Evolutionary conservation across 306 rosid genomes (phyloP), one percentile per base, ranked within the genome.

Genomic region (Vicia faba): DNA sequence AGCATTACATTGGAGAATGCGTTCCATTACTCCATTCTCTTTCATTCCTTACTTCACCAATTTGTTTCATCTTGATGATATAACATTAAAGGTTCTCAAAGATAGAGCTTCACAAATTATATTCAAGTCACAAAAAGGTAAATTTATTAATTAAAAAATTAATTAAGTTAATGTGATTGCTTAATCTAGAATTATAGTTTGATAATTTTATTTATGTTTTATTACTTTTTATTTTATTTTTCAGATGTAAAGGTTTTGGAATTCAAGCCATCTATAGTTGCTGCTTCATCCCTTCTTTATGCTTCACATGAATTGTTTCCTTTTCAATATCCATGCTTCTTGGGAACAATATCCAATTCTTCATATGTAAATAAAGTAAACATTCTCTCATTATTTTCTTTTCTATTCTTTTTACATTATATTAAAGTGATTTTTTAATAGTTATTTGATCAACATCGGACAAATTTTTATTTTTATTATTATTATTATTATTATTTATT

Each of bases 11-110:
- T 93, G 98, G 98, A 39, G 96, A 73, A 89, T 89, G 96, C 96
- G 98, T 33, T 93, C 98, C 2, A 86, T 89, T 62, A 93, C 98
- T 4, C 96, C 98, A 23, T 89, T 93, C 79, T 89, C 96, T 61
- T 93, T 93, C 75, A 23, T 89, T 19, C 76, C 87, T 2, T 88
- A 80, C 68, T 88, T 93, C 84, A 61, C 66, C 11, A 77, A 84
- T 63, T 53, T 86, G 54, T 82, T 86, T 72, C 61, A 68, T 20
- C 86, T 83, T 58, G 64, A 76, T 62, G 95, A 93, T 77, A 80
- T 82, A 0, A 81, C 84, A 29, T 44, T 89, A 43, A 86, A 81
- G 63, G 86, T 88, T 66, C 83, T 93, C 41, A 89, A 93, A 75
- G 86, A 71, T 67, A 72, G 96, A 83, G 89, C 96, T 1, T 74